phyloP scores from a whole-genome alignment of 1,139 yeast genomes.

The Taphrina confusa region DNA sequence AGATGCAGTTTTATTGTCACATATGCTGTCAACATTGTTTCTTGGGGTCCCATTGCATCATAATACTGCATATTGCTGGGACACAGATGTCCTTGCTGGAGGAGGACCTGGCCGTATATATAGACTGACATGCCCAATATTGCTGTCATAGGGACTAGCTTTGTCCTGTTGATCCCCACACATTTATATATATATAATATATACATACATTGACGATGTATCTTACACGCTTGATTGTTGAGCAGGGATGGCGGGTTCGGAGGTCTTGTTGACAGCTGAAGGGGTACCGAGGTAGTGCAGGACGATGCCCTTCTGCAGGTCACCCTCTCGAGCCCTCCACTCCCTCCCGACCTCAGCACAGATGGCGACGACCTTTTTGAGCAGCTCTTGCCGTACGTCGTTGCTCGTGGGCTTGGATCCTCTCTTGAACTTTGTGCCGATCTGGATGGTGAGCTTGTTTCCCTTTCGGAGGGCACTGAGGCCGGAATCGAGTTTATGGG shows the following conservation, averaged over 20 bases:
- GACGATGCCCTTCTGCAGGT: slow-evolving; percentile 10
- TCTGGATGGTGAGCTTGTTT: slow-evolving; percentile 17
- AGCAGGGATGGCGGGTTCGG: not conserved
- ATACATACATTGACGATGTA: too few relatives aligned
- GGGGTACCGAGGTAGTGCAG: slow-evolving; percentile 18
- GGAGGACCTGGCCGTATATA: too few relatives aligned
- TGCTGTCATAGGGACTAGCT: too few relatives aligned
- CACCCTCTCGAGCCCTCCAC: slow-evolving; percentile 25
- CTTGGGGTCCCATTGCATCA: too few relatives aligned
- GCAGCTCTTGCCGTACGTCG: not conserved
- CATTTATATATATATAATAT: too few relatives aligned
- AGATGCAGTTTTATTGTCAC: too few relatives aligned
- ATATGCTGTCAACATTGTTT: too few relatives aligned
- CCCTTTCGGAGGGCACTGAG: slow-evolving; percentile 19
- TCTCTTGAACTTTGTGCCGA: slow-evolving; percentile 22
- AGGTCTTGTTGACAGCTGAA: not conserved
- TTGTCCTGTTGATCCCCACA: too few relatives aligned
- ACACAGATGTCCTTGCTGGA: too few relatives aligned
- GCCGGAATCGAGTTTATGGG: slow-evolving; percentile 28
- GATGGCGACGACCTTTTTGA: not conserved
- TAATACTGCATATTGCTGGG: too few relatives aligned
- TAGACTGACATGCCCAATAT: too few relatives aligned
- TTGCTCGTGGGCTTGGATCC: not conserved
- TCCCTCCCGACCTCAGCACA: slow-evolving; percentile 17
- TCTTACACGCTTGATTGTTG: too few relatives aligned